Evolutionary conservation across 2,329 filamentous ascomycete genomes (phyloP).

Genomic region (Pseudogymnoascus sp.): DNA sequence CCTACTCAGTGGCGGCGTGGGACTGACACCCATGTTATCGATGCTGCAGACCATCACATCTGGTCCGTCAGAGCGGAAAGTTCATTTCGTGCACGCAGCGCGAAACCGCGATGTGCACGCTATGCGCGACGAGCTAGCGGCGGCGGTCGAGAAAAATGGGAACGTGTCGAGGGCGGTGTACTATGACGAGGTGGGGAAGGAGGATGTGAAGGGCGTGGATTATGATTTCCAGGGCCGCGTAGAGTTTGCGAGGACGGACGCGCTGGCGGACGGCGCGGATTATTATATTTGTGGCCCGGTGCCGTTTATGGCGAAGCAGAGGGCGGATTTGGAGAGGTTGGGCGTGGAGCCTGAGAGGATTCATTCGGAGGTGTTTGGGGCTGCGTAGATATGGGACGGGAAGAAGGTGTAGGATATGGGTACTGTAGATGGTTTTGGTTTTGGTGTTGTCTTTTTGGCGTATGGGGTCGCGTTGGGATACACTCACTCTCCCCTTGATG

Average conservation of each 20-base stretch:
- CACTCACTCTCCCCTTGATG: neutral
- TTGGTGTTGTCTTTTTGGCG: neutral
- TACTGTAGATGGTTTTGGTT: neutral
- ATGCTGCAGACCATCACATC: slow-evolving; percentile 50
- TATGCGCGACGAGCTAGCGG: slow-evolving; percentile 45
- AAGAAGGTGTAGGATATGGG: neutral
- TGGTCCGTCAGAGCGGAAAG: slow-evolving; percentile 34
- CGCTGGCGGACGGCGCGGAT: neutral
- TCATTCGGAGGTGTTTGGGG: slow-evolving; percentile 10
- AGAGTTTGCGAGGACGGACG: neutral
- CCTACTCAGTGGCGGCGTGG: slow-evolving; percentile 61
- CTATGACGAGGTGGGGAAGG: slow-evolving; percentile 3
- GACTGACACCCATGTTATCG: slow-evolving; percentile 58
- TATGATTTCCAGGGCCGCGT: slow-evolving; percentile 8
- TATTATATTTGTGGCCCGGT: slow-evolving; percentile 8
- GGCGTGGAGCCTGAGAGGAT: neutral
- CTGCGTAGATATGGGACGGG: neutral
- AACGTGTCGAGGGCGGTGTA: slow-evolving; percentile 6
- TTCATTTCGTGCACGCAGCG: slow-evolving; percentile 59
- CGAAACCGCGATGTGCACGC: slow-evolving; percentile 45
- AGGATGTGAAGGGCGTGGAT: slow-evolving; percentile 10
- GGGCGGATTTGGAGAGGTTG: slow-evolving; percentile 1
- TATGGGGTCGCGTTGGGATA: neutral
- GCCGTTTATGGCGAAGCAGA: slow-evolving; percentile 4
- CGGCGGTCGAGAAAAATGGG: neutral